A percentile compares a stretch with the other conserved stretches of the same genome.
phyloP scores from a whole-genome alignment of 2,329 filamentous ascomycete species.

The Trichoderma endophyticum region DNA sequence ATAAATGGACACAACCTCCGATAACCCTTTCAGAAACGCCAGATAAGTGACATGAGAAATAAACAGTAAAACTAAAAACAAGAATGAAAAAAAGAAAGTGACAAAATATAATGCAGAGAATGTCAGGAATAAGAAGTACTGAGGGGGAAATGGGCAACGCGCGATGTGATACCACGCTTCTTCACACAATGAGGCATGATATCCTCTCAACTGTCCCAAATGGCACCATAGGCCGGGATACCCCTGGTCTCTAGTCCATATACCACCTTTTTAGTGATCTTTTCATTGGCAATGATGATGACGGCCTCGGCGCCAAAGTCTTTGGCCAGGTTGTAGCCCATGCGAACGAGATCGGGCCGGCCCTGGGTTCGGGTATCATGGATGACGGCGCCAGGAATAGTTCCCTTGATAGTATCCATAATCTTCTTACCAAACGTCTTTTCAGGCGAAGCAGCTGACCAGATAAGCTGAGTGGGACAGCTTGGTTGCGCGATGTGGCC shows the following conservation, averaged over 20 bases:
- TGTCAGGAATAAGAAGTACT: neutral
- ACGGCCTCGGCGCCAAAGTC: conserved; percentile 64
- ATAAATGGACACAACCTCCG: neutral
- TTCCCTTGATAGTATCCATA: conserved; percentile 50
- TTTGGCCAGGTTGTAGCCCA: conserved; percentile 52
- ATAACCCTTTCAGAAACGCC: neutral
- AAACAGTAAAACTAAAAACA: neutral
- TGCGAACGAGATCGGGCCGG: conserved; percentile 54
- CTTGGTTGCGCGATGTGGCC: conserved; percentile 53
- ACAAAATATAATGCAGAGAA: conserved; percentile 8
- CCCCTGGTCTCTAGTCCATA: conserved; percentile 65
- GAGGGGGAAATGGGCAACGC: neutral
- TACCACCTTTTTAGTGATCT: conserved; percentile 64
- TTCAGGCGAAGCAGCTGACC: conserved; percentile 62
- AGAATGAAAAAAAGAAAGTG: neutral
- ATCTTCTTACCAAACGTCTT: conserved; percentile 60
- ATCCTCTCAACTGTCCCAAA: conserved; percentile 58
- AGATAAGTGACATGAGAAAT: neutral
- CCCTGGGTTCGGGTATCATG: conserved; percentile 62
- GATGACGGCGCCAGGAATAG: conserved; percentile 62
- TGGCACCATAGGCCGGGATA: conserved; percentile 67
- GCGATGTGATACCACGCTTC: neutral
- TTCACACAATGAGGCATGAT: conserved; percentile 1
- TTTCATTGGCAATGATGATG: conserved; percentile 69
- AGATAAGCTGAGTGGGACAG: conserved; percentile 59